A percentile compares a stretch with the other conserved stretches of the same genome.
Evolutionary conservation across 441 rosid genomes (phyloP).

Genomic region (Omphalea diandra): DNA sequence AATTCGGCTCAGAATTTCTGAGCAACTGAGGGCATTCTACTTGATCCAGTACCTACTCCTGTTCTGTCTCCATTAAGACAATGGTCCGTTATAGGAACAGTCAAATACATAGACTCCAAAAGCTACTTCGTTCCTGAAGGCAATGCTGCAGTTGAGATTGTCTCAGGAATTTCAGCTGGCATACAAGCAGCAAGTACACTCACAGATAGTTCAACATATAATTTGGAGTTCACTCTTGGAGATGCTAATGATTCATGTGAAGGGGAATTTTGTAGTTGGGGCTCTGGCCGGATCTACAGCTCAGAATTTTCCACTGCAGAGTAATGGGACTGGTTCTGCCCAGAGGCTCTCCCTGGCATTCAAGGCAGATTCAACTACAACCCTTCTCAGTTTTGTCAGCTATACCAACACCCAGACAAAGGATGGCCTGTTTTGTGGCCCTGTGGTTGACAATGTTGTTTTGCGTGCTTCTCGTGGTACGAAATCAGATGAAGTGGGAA

Average conservation of each 20-base stretch:
- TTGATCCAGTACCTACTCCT: conserved; percentile 42
- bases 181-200: conserved; percentile 43
- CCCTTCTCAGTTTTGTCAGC: conserved; percentile 14
- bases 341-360: conserved; percentile 33
- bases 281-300: conserved; percentile 42
- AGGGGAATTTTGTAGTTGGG: conserved; percentile 42
- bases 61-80: conserved; percentile 46
- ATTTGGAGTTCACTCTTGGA: conserved; percentile 49
- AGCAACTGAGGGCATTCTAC: conserved; percentile 45
- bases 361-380: conserved; percentile 36
- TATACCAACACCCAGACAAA: conserved; percentile 18
- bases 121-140: conserved; percentile 56
- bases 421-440: conserved; percentile 20
- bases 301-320: conserved; percentile 18
- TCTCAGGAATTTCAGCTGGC: conserved; percentile 42
- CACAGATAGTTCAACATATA: conserved; percentile 38
- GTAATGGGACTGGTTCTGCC: conserved; percentile 25
- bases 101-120: conserved; percentile 54
- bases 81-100: conserved; percentile 52
- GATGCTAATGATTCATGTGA: conserved; percentile 47
- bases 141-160: conserved; percentile 54
- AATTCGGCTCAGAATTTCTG: conserved; percentile 53
- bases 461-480: conserved; percentile 8
- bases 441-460: conserved; percentile 16
- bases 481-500: conserved; percentile 20